These are phyloP conservation scores for Periconia sp. DNA, from an alignment of 2,329 filamentous ascomycete genomes.

Conservation along the genomic window DNA sequence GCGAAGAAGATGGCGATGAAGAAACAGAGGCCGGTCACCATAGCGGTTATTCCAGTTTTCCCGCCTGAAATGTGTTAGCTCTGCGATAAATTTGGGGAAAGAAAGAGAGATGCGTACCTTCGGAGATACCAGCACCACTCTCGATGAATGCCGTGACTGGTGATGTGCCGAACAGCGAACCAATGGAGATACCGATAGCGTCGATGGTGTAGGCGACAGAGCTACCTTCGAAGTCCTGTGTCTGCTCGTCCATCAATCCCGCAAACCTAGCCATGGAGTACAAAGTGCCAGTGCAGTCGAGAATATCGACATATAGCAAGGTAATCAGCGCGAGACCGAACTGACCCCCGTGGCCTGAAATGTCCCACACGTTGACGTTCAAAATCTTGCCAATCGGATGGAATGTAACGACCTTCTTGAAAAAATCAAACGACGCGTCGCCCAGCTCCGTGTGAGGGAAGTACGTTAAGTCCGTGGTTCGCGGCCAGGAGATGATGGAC, in stretches of 20 bases:
- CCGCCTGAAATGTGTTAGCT: conserved; percentile 55
- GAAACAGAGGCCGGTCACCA: conserved; percentile 78
- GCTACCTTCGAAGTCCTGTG: conserved; percentile 85
- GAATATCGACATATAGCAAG: conserved; percentile 87
- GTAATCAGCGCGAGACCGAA: conserved; percentile 85
- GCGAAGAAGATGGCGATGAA: conserved; percentile 81
- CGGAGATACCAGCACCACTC: conserved; percentile 85
- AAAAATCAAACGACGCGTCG: conserved; percentile 76
- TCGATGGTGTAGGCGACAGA: conserved; percentile 83
- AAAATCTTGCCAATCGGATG: conserved; percentile 72
- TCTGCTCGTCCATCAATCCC: conserved; percentile 76
- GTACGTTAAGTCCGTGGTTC: conserved; percentile 73
- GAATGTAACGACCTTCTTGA: conserved; percentile 84
- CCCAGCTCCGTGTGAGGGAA: conserved; percentile 75
- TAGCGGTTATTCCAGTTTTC: conserved; percentile 80
- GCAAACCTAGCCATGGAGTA: conserved; percentile 90
- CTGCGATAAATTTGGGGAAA: neutral
- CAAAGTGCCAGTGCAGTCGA: conserved; percentile 82
- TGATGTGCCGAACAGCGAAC: conserved; percentile 73
- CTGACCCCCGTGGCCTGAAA: conserved; percentile 68
- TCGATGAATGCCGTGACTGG: conserved; percentile 88
- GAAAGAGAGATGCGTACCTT: conserved; percentile 39
- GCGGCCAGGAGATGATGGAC: conserved; percentile 86
- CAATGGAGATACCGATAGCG: conserved; percentile 78
- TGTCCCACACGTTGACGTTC: conserved; percentile 72